These are phyloP conservation scores for Pseudohyphozyma bogoriensis DNA, from an alignment of 768 basidiomycete genomes.

Conservation along the genomic window DNA sequence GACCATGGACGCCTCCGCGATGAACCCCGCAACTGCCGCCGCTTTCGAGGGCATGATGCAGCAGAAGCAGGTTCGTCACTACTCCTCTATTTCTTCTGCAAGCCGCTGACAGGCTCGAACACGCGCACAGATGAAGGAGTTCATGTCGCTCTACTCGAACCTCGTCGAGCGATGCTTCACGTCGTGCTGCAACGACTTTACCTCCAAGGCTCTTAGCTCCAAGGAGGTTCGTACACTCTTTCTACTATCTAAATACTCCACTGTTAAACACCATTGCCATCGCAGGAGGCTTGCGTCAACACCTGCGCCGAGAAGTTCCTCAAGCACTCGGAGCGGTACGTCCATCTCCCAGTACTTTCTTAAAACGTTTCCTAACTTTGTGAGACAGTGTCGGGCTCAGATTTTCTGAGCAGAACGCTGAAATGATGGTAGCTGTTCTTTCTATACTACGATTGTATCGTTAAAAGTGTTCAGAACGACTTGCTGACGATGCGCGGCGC, in stretches of 20 bases:
- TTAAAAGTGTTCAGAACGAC: too few species aligned
- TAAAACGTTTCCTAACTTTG: not conserved
- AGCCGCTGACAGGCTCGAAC: not conserved
- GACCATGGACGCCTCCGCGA: slow-evolving; percentile 38
- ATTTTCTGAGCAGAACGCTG: slow-evolving; percentile 19
- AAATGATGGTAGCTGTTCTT: slow-evolving; percentile 17
- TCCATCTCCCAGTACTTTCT: too few species aligned
- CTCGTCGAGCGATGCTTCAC: slow-evolving; percentile 94
- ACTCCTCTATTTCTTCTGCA: not conserved
- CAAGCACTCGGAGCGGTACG: slow-evolving; percentile 44
- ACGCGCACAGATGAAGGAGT: slow-evolving; percentile 85
- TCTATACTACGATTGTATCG: too few species aligned
- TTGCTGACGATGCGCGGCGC: too few species aligned
- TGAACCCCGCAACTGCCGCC: slow-evolving; percentile 87
- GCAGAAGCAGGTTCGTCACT: slow-evolving; percentile 71
- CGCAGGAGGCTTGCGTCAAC: slow-evolving; percentile 76
- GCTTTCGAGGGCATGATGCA: slow-evolving; percentile 90
- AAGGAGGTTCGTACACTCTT: slow-evolving; percentile 60
- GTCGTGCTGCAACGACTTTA: slow-evolving; percentile 91
- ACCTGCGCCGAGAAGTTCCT: slow-evolving; percentile 97
- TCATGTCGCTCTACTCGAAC: slow-evolving; percentile 84
- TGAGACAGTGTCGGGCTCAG: not conserved
- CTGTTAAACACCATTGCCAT: not conserved
- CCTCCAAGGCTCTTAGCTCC: slow-evolving; percentile 78
- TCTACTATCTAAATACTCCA: not conserved